phyloP scores from a whole-genome alignment of 1,139 yeast genomes.

The Candida anutae region DNA sequence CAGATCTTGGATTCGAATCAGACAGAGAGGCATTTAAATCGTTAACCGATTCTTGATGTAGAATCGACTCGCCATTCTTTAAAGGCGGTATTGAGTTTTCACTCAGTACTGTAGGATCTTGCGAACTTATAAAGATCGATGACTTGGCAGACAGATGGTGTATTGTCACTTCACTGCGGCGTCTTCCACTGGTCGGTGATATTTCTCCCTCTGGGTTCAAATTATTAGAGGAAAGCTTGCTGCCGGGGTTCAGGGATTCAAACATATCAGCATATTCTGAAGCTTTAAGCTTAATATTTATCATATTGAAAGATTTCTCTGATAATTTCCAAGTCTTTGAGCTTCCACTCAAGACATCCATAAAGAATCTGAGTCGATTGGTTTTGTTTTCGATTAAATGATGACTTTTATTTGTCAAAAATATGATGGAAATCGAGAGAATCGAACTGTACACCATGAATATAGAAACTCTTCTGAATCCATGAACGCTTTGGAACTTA shows the following conservation, averaged over 20 bases:
- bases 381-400: slow-evolving; percentile 19
- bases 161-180: not conserved
- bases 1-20: not conserved
- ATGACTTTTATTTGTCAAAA: slow-evolving; percentile 28
- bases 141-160: not conserved
- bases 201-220: not conserved
- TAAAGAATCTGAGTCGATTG: slow-evolving; percentile 27
- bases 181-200: not conserved
- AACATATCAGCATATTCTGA: slow-evolving; percentile 1
- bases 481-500: slow-evolving; percentile 31
- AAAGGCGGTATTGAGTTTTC: not conserved
- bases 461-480: slow-evolving; percentile 35
- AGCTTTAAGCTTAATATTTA: slow-evolving; percentile 25
- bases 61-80: not conserved
- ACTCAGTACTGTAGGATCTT: too few species aligned
- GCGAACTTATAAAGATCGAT: not conserved
- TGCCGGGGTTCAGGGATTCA: not conserved
- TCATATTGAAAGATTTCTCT: slow-evolving; percentile 37
- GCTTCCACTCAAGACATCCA: slow-evolving; percentile 29
- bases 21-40: not conserved
- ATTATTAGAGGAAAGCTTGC: not conserved
- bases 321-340: slow-evolving; percentile 44
- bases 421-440: slow-evolving; percentile 37
- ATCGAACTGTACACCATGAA: slow-evolving; percentile 43
- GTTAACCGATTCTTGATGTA: not conserved